Evolutionary conservation across 345 rosid species (phyloP), one percentile per base, ranked within the genome.

Genomic region (Erysimum cheiranthoides): DNA sequence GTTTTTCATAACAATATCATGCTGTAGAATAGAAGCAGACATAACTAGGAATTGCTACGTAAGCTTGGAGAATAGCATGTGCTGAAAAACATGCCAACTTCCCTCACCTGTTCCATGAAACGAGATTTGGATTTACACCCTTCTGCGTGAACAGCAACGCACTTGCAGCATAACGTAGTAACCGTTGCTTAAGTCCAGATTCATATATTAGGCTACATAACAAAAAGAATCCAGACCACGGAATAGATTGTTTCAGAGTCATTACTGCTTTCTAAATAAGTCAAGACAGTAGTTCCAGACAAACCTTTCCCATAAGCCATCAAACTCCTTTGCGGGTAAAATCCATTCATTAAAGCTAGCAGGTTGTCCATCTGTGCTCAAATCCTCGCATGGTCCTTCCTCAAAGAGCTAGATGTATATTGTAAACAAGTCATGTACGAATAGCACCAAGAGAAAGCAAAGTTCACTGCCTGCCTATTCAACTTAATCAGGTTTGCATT

Each of bases 261-360:
- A 51, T 72, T 16, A 42, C 63, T 46, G 9, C n/a, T 25, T 21
- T 10, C 42, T 10, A 78, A 66, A 51, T 39, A 71, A 0, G 58
- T 14, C 43, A 50, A 42, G 38, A 59, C 43, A 6, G 13, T 8
- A 32, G 8, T 70, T 61, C 5, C 0, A 14, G 38, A 81, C 80
- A 81, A 47, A 95, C 99, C 99, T 95, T 82, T 95, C 98, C 98
- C 99, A 95, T 94, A 95, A 81, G 82, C 99, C 98, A 83, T 95
- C 96, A 80, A 92, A 95, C 80, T 95, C 99, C 82, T 83, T 89
- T 12, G 97, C 98, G 21, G 99, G 99, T 68, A 95, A 87, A 76
- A 89, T 88, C 99, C 99, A 95, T 80, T 92, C 99, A 59, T 89
- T 88, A 81, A 95, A 95, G 83, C 90, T 95, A 68, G 99, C 84